These are phyloP conservation scores for Juglanconis sp. DNA, from an alignment of 2,329 filamentous ascomycete genomes.

Conservation along the genomic window DNA sequence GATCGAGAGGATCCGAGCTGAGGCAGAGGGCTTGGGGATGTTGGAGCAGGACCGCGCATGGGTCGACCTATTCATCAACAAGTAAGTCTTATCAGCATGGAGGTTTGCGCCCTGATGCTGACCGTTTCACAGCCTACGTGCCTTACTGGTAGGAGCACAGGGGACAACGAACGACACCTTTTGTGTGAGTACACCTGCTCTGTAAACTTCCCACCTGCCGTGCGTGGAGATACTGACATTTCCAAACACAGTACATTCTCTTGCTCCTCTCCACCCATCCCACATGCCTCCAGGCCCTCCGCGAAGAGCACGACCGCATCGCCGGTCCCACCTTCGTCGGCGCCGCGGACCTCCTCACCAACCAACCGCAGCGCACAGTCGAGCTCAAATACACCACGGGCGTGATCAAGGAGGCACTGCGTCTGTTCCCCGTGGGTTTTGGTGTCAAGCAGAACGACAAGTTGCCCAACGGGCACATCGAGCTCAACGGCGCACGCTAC, in stretches of 20 bases:
- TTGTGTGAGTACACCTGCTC: not conserved
- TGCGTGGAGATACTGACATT: not conserved
- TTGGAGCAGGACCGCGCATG: not conserved
- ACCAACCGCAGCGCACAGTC: not conserved
- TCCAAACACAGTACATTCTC: not conserved
- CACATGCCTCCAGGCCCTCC: not conserved
- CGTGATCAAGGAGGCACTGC: not conserved
- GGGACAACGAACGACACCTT: not conserved
- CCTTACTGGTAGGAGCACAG: not conserved
- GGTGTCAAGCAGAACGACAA: not conserved
- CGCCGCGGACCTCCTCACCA: not conserved
- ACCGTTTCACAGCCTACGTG: not conserved
- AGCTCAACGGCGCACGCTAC: not conserved
- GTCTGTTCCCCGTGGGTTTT: not conserved
- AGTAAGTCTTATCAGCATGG: not conserved
- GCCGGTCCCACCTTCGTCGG: not conserved
- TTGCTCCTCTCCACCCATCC: not conserved
- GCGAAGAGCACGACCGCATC: not conserved
- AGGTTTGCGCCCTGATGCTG: not conserved
- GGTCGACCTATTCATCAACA: not conserved
- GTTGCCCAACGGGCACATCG: not conserved
- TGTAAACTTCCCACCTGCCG: not conserved
- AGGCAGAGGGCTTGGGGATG: not conserved
- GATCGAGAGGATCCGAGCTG: not conserved
- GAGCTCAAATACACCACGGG: not conserved